Percentiles rank a stretch among this genome's conserved stretches.
Evolutionary conservation across 441 rosid species (phyloP).

Genomic region (Brassica balearica): DNA sequence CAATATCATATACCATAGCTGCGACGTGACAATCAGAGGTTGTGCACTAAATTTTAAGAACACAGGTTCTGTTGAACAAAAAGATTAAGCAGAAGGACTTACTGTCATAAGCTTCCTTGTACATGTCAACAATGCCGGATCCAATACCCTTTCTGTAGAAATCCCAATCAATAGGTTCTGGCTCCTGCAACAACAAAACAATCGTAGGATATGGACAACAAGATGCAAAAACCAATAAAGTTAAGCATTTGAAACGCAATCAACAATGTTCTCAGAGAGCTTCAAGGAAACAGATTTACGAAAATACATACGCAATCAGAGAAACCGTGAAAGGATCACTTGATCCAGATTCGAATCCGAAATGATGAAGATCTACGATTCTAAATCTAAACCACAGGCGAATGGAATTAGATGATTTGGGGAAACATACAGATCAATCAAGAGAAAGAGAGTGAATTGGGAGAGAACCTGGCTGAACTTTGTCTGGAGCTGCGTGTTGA

Average conservation of each 20-base stretch:
- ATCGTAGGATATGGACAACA: no score
- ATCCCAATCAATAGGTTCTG: slow-evolving; percentile 95
- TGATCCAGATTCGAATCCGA: slow-evolving; percentile 16
- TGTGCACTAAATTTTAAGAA: no score
- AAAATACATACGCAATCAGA: slow-evolving; percentile 17
- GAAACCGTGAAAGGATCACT: neutral
- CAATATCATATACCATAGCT: no score
- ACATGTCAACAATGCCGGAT: slow-evolving; percentile 88
- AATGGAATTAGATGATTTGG: neutral
- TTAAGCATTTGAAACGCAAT: no score
- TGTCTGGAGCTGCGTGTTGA: slow-evolving; percentile 83
- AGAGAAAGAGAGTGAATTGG: neutral
- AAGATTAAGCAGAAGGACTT: slow-evolving; percentile 38
- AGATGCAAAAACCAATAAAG: no score
- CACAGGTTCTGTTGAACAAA: neutral
- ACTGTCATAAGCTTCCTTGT: slow-evolving; percentile 92
- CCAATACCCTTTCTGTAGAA: slow-evolving; percentile 84
- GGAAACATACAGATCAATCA: slow-evolving; percentile 9
- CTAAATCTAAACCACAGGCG: neutral
- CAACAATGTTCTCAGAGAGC: neutral
- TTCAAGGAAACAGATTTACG: slow-evolving; percentile 24
- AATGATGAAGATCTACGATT: neutral
- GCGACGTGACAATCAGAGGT: no score
- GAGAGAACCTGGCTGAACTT: slow-evolving; percentile 74
- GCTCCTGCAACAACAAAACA: slow-evolving; percentile 60